These are phyloP conservation scores for Chlamydomonas sp. DNA, from an alignment of 139 green algal genomes.

Conservation along the genomic window DNA sequence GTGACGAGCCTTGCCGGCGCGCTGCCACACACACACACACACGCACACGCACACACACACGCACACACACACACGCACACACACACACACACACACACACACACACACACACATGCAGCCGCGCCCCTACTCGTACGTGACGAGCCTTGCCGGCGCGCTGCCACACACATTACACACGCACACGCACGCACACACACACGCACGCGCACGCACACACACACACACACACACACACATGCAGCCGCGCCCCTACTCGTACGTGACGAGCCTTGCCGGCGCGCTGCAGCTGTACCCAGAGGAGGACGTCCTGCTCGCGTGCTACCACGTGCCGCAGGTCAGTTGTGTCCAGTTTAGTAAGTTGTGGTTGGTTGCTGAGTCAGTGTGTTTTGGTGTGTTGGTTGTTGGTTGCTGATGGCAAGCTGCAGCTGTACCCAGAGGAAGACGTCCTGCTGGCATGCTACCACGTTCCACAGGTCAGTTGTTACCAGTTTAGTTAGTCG, in stretches of 20 bases:
- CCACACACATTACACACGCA: too few relatives aligned
- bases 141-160: too few relatives aligned
- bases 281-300: constrained; percentile 60
- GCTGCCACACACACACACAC: too few relatives aligned
- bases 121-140: too few relatives aligned
- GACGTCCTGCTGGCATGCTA: constrained; percentile 65
- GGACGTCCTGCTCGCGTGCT: constrained; percentile 62
- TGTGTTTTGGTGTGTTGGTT: neutral
- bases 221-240: too few relatives aligned
- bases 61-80: too few relatives aligned
- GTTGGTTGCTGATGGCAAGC: constrained; percentile 19
- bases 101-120: too few relatives aligned
- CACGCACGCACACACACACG: too few relatives aligned
- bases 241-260: constrained; percentile 50
- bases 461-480: constrained; percentile 35
- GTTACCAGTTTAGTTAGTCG: neutral
- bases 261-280: constrained; percentile 43
- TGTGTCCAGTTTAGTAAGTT: neutral
- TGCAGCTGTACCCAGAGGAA: constrained; percentile 56
- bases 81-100: too few relatives aligned
- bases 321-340: constrained; percentile 40
- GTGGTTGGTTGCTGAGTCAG: neutral
- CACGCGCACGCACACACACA: too few relatives aligned
- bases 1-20: too few relatives aligned
- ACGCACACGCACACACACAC: too few relatives aligned